A percentile compares a stretch with the other conserved stretches of the same genome.
These are phyloP conservation scores for Sherardia arvensis DNA, from an alignment of 257 asterid genomes.

Conservation along the genomic window DNA sequence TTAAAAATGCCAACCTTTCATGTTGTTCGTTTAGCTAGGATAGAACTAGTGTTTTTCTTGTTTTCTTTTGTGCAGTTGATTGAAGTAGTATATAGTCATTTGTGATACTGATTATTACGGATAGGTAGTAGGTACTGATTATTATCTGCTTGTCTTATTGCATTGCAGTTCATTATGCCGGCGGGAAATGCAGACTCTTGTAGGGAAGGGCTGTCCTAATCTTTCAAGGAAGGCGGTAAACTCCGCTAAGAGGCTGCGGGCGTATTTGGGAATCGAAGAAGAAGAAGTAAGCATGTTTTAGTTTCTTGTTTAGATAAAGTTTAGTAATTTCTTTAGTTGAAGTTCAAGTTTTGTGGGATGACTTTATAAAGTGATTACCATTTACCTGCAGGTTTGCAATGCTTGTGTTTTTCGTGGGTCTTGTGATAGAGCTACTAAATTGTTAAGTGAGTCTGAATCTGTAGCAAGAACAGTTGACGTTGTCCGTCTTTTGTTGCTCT, in stretches of 20 bases:
- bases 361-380: conserved; percentile 4
- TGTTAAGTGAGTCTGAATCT: conserved; percentile 50
- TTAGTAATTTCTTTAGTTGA: neutral
- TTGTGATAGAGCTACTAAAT: conserved; percentile 72
- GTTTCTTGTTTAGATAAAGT: neutral
- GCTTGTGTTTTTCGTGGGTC: conserved; percentile 74
- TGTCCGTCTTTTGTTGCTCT: conserved; percentile 52
- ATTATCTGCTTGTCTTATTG: neutral
- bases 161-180: conserved; percentile 54
- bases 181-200: conserved; percentile 58
- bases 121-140: neutral
- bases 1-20: neutral
- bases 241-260: conserved; percentile 83
- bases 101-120: no score
- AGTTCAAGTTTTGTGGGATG: neutral
- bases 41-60: no score
- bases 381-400: conserved; percentile 59
- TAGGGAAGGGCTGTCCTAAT: conserved; percentile 76
- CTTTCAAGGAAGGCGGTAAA: conserved; percentile 70
- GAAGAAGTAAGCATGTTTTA: conserved; percentile 48
- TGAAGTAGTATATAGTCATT: no score
- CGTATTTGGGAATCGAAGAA: conserved; percentile 62
- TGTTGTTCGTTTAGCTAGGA: neutral
- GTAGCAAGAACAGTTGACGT: conserved; percentile 76
- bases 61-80: no score